Percentiles rank a stretch among this genome's conserved stretches.
Evolutionary conservation across 2,329 filamentous ascomycete genomes (phyloP).

Genomic region (Nothophaeocryptopus gaeumannii): DNA sequence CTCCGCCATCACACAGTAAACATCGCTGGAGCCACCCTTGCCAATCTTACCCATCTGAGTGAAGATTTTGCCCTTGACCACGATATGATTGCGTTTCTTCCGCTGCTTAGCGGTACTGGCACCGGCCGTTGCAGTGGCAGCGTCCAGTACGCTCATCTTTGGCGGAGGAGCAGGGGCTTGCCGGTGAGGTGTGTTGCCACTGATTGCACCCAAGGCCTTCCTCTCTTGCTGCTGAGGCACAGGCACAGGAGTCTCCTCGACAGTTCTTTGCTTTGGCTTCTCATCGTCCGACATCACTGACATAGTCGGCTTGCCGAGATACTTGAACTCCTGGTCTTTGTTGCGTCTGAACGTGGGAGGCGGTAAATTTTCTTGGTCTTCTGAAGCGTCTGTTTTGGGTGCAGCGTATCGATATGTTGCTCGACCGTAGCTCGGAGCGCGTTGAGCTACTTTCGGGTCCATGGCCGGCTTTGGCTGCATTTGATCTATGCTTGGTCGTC

Average conservation of each 20-base stretch:
- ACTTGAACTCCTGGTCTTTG: conserved; percentile 55
- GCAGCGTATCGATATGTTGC: conserved; percentile 48
- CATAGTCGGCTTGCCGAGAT: conserved; percentile 57
- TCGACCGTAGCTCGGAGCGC: conserved; percentile 39
- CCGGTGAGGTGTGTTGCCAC: conserved; percentile 71
- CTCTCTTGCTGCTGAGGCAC: conserved; percentile 37
- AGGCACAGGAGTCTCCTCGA: conserved; percentile 41
- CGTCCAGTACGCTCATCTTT: conserved; percentile 95
- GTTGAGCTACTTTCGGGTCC: conserved; percentile 35
- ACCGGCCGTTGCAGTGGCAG: conserved; percentile 79
- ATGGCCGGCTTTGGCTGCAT: conserved; percentile 20
- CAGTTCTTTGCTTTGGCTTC: conserved; percentile 40
- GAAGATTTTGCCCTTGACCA: conserved; percentile 87
- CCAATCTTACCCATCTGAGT: conserved; percentile 87
- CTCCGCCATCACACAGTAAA: conserved; percentile 95
- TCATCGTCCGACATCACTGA: conserved; percentile 51
- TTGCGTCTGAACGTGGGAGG: conserved; percentile 65
- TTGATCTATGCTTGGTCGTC: conserved; percentile 28
- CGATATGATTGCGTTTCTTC: conserved; percentile 78
- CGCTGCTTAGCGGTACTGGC: conserved; percentile 70
- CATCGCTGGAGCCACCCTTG: conserved; percentile 86
- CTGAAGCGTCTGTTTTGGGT: conserved; percentile 56
- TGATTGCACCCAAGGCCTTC: conserved; percentile 52
- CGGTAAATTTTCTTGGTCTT: conserved; percentile 83
- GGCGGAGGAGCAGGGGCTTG: conserved; percentile 76